These are phyloP conservation scores for Coemansia aciculifera DNA, from an alignment of 192 early-diverging fungal genomes.

Conservation along the genomic window DNA sequence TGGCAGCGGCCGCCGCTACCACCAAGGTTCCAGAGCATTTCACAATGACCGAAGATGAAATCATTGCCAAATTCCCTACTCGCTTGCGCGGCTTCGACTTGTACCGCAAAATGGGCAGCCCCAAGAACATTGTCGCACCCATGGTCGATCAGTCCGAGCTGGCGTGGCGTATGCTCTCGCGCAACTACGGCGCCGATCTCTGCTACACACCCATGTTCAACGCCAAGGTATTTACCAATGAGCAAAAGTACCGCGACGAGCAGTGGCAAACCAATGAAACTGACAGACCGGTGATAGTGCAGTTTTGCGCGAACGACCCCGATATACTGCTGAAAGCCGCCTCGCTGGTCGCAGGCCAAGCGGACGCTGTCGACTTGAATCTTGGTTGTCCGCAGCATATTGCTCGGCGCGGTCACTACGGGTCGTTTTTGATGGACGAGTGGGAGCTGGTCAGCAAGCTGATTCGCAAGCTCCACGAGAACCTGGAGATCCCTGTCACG, in stretches of 20 bases:
- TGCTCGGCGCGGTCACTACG: conserved; percentile 88
- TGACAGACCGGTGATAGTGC: conserved; percentile 83
- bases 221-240: conserved; percentile 79
- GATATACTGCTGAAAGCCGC: conserved; percentile 80
- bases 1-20: conserved; percentile 64
- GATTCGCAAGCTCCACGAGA: conserved; percentile 75
- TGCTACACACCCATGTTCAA: conserved; percentile 99
- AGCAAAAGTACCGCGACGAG: conserved; percentile 68
- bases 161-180: conserved; percentile 90
- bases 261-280: conserved; percentile 66
- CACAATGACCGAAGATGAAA: conserved; percentile 54
- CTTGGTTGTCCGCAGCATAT: conserved; percentile 97
- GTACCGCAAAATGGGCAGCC: conserved; percentile 68
- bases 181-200: conserved; percentile 80
- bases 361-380: conserved; percentile 95
- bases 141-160: conserved; percentile 98
- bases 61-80: conserved; percentile 44
- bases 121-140: conserved; percentile 83
- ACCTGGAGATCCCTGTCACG: conserved; percentile 87
- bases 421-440: conserved; percentile 92
- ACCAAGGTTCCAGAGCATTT: conserved; percentile 87
- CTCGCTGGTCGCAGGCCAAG: conserved; percentile 72
- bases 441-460: conserved; percentile 70
- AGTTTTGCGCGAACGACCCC: conserved; percentile 98
- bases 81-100: conserved; percentile 82